Base-by-base conservation (phyloP, 148 eudicot species). In the Rhododendron ferrugineum region DNA sequence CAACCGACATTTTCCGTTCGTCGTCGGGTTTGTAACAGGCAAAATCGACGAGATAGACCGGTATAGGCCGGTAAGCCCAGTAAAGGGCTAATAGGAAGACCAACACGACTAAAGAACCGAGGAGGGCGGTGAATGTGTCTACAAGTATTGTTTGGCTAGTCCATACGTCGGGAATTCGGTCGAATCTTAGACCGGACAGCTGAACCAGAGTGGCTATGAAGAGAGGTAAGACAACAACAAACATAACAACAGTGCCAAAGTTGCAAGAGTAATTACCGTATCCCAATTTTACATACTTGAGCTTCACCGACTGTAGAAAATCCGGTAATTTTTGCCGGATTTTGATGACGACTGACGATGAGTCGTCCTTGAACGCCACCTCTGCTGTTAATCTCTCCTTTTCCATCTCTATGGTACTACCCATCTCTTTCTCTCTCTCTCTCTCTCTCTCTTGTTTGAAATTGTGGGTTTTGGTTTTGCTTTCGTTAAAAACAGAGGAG, bases 311-410 rank as follows among this genome's bases (percentile, higher is more conserved):
- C 60, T 93, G 91, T 6, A 95, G 83, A 64, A 93, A 95, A 64
- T 93, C 98, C 0, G 98, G 95, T 49, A 95, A 81, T 1, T 86
- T 82, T 44, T 90, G 93, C 26, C 94, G 94, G 86, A 94, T 93
- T 87, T 90, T 94, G 70, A 93, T 93, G 42, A 95, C 97, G 47
- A 88, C 88, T 0, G 98, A 90, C 0, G 92, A 87, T 1, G 95
- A 92, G 84, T 94, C 94, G 82, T 94, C 94, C 46, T 91, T 89
- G 70, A 94, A 92, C 6, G 91, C 93, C 90, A 96, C 87, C 83
- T 94, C 96, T 28, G 98, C 98, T 60, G 92, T 93, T 42, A 93
- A 86, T 76, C 97, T 88, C 94, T 94, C 98, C 80, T 88, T 89
- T 8, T 94, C 92, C 94, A 94, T 88, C 23, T 93, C 93, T 72